Conservation (phyloP, 495 filamentous ascomycete genomes). For the Daldinia caldariorum region DNA sequence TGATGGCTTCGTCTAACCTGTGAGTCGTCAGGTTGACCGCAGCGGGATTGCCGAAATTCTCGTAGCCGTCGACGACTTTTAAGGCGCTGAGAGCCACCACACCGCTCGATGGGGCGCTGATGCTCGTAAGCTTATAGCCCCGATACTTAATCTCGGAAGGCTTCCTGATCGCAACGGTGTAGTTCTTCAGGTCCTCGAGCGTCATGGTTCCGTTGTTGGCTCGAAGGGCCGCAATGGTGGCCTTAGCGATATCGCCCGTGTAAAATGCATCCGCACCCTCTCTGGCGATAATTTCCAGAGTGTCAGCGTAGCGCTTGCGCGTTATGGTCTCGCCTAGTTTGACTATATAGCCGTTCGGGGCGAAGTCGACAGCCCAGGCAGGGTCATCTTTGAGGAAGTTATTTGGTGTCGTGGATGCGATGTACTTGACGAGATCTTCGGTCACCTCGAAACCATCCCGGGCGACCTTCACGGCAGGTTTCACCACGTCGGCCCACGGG, state of each 20-base stretch:
- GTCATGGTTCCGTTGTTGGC: slow-evolving; percentile 78
- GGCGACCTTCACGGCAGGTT: slow-evolving; percentile 73
- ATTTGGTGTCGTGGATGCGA: slow-evolving; percentile 52
- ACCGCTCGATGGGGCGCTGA: slow-evolving; percentile 75
- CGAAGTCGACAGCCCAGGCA: slow-evolving; percentile 82
- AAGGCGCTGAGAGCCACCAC: slow-evolving; percentile 71
- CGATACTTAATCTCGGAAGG: slow-evolving; percentile 72
- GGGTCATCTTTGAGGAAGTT: slow-evolving; percentile 64
- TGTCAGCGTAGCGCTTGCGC: slow-evolving; percentile 76
- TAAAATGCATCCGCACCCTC: slow-evolving; percentile 79
- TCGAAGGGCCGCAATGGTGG: slow-evolving; percentile 71
- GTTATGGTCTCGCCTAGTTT: slow-evolving; percentile 75
- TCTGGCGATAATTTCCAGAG: slow-evolving; percentile 73
- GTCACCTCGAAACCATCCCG: slow-evolving; percentile 73
- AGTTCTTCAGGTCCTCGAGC: slow-evolving; percentile 74
- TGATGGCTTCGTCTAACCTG: slow-evolving; percentile 77
- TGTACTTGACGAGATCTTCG: slow-evolving; percentile 71
- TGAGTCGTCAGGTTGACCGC: slow-evolving; percentile 74
- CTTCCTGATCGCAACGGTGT: slow-evolving; percentile 69
- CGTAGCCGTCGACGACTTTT: slow-evolving; percentile 76
- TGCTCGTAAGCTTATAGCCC: slow-evolving; percentile 69
- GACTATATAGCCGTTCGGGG: slow-evolving; percentile 70
- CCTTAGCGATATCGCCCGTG: slow-evolving; percentile 71
- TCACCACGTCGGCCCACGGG: slow-evolving; percentile 72
- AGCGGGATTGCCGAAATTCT: slow-evolving; percentile 62